Evolutionary conservation across 164 flowering plant species (phyloP), one percentile per base, ranked within the genome.

Genomic region (Berberis thunbergii): DNA sequence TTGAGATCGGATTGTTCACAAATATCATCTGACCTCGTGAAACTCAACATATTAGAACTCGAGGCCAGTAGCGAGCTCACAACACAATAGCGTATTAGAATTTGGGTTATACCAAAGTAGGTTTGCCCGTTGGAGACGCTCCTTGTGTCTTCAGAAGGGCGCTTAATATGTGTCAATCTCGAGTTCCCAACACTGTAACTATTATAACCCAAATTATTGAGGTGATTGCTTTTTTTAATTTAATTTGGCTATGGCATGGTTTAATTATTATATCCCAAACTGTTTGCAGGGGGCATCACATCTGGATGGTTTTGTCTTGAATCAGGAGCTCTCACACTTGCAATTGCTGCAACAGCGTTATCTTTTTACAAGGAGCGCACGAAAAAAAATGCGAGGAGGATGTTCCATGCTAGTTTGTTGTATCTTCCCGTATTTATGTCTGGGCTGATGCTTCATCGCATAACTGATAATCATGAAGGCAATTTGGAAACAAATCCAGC

Each of bases 381-480:
- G 0, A 67, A 70, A 8, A 74, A 83, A 58, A 86, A 65, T 59
- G 95, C 96, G 1, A 76, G 91, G 71, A 81, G 76, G 69, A 93
- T 93, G 98, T 90, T 93, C 67, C 86, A 82, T 77, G 94, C 92
- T 13, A 93, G 98, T 76, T 92, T 93, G 60, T 74, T 93, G 40
- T 91, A 86, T 75, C 96, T 91, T 64, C 98, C 96, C 4, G 84
- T 87, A 41, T 89, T 89, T 60, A 91, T 91, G 98, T 78, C 88
- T 9, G 95, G 98, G 43, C 75, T 89, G 45, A 70, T 93, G n/a
- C 58, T 90, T 64, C 97, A 93, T 67, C 90, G 95, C 6, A 62
- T 72, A 26, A 68, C 84, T 3, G 81, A 81, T 52, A 64, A 77
- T 43, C 63, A 83, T 41, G 76, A 75, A 57, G 12, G 38, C 60